Evolutionary conservation across 2,329 filamentous ascomycete species (phyloP), one percentile per base, ranked within the genome.

Genomic region (Fusarium tricinctum): DNA sequence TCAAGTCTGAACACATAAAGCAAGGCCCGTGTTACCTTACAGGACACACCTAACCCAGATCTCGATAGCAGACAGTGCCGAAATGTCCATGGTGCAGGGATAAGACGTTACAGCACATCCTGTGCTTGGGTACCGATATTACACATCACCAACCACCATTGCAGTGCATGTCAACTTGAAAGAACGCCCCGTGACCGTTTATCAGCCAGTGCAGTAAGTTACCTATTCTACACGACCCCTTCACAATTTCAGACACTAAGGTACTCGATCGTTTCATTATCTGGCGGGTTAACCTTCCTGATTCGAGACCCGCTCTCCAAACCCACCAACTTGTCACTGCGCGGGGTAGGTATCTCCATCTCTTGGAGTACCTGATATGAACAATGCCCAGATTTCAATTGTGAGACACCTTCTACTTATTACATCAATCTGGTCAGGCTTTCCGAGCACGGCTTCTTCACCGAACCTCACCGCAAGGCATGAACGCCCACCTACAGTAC

Each of bases 271-370:
- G 38, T 23, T 42, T 33, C 14, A 30, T 35, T 30, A 35, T 52
- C 40, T 44, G 28, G 33, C 66, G 66, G 66, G 61, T 57, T 68
- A 39, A 60, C 66, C 40, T 68, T 68, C 66, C 66, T 66, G 43
- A 66, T 69, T 57, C 38, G 35, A 40, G 45, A 35, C 53, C 43
- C 39, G 49, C 53, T 68, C 49, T 43, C 49, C 49, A 64, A 57
- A 30, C 47, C 43, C 45, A 54, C 45, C 22, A 46, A 10, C 23
- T 59, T 54, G 52, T 44, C 51, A 54, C 23, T 13, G 45, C 52
- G 66, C 45, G 66, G 66, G 66, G 59, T 59, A 59, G 40, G 45
- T 39, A 69, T 48, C 44, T 62, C 54, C 43, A 57, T 66, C 39
- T 69, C 56, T 63, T 19, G 32, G 51, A 50, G 47, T 50, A 61